Base-by-base conservation (phyloP, 192 early-diverging fungal species). In the Coemansia asiatica region DNA sequence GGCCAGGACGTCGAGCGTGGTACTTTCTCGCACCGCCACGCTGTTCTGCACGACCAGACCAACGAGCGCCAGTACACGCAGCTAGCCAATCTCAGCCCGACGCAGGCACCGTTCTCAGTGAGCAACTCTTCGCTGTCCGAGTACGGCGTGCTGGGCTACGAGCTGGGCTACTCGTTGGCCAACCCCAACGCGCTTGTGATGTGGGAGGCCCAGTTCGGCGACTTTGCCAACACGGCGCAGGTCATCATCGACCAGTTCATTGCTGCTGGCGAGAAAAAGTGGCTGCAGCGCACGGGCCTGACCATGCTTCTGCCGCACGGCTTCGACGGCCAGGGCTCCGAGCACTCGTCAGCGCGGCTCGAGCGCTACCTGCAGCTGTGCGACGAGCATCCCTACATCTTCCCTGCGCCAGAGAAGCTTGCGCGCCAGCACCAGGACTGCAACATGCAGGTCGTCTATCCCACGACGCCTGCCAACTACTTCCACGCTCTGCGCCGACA, bases 1-100 rank as follows among this genome's bases (percentile, higher is more conserved):
- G 97, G 97, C 50, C 97, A 98, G 84, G 97, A 98, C 87, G 91
- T 93, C 60, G 97, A 98, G 84, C 92, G 97, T 80, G 97, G 97
- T 58, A 98, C 97, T 22, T 98, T 98, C 84, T 98, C 97, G 56
- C 97, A 98, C 72, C 93, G 97, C 61, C 97, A 98, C 73, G 91
- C 97, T 23, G 89, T 98, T 31, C 84, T 98, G 68, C 91, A 97
- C 87, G 93, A 98, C 80, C 97, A 98, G 76, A 85, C 90, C 73
- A 91, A 78, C 64, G 96, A 95, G 74, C 74, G 70, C 48, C 87
- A 87, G 55, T 90, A 94, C 80, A 88, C 89, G 53, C 92, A 90
- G 47, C 84, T 98, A 68, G 91, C 92, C 85, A 87, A 91, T 84
- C 84, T 98, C 46, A 88, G 90, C 57, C 90, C 87, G 53, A 92